Evolutionary conservation across 257 asterid species (phyloP).

Genomic region (Solanum microdontum): DNA sequence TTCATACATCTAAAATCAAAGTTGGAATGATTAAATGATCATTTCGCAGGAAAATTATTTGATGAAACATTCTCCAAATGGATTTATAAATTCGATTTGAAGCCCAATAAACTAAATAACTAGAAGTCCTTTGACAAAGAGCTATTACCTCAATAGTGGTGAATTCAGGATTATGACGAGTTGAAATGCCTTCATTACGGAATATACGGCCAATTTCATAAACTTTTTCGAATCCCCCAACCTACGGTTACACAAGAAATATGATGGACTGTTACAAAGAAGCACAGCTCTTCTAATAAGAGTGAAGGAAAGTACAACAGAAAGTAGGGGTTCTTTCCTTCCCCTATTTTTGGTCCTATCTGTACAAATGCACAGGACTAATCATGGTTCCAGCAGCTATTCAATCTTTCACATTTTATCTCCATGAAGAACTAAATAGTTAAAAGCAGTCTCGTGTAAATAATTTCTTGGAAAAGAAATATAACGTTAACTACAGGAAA

Average conservation of each 20-base stretch:
- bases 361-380: not conserved
- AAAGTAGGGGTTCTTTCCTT: not conserved
- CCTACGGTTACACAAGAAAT: constrained; percentile 26
- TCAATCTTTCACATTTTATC: not conserved
- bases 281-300: not conserved
- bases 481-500: not conserved
- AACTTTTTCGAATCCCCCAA: constrained; percentile 96
- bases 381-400: not conserved
- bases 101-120: not conserved
- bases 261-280: not conserved
- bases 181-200: constrained; percentile 94
- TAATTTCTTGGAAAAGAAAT: not conserved
- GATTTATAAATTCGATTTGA: not conserved
- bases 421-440: not conserved
- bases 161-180: constrained; percentile 99
- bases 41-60: not conserved
- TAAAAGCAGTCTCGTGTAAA: not conserved
- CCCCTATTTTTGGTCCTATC: not conserved
- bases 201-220: constrained; percentile 94
- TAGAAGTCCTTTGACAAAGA: not conserved
- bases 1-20: constrained; percentile 64
- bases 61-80: not conserved
- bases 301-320: not conserved
- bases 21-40: not conserved
- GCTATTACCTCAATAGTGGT: constrained; percentile 89